Percentiles rank a stretch among this genome's conserved stretches.
phyloP scores from a whole-genome alignment of 2,329 filamentous ascomycete species.

The Pseudophaeomoniella oleicola region DNA sequence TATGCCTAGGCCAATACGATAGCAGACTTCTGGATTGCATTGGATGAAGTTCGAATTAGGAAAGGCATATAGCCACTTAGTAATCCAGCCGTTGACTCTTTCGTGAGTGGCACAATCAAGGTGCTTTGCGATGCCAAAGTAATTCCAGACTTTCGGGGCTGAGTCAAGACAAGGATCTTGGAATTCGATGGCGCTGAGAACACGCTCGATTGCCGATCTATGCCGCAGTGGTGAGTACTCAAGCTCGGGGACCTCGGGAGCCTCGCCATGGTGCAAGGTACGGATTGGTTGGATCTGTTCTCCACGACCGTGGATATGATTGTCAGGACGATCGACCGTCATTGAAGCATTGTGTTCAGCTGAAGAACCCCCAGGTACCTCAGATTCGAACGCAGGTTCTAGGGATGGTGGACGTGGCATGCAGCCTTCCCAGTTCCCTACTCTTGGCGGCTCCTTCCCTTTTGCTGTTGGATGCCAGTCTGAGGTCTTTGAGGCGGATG shows the following conservation, averaged over 20 bases:
- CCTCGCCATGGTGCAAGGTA: neutral
- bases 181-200: conserved; percentile 44
- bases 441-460: neutral
- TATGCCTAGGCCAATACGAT: conserved; percentile 38
- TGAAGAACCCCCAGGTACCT: neutral
- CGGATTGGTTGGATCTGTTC: neutral
- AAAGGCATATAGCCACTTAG: conserved; percentile 43
- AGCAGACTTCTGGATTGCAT: conserved; percentile 44
- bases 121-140: conserved; percentile 47
- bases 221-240: conserved; percentile 55
- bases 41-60: conserved; percentile 47
- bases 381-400: neutral
- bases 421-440: neutral
- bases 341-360: neutral
- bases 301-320: neutral
- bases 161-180: conserved; percentile 45
- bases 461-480: neutral
- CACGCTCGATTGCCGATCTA: conserved; percentile 45
- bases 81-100: conserved; percentile 30
- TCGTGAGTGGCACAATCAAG: conserved; percentile 29
- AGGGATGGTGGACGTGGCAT: neutral
- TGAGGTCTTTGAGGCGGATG: neutral
- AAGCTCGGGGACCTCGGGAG: conserved; percentile 9
- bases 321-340: neutral
- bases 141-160: conserved; percentile 51